A percentile compares a stretch with the other conserved stretches of the same genome.
These are phyloP conservation scores for Blastobotrys elegans DNA, from an alignment of 1,139 yeast species.

Conservation along the genomic window DNA sequence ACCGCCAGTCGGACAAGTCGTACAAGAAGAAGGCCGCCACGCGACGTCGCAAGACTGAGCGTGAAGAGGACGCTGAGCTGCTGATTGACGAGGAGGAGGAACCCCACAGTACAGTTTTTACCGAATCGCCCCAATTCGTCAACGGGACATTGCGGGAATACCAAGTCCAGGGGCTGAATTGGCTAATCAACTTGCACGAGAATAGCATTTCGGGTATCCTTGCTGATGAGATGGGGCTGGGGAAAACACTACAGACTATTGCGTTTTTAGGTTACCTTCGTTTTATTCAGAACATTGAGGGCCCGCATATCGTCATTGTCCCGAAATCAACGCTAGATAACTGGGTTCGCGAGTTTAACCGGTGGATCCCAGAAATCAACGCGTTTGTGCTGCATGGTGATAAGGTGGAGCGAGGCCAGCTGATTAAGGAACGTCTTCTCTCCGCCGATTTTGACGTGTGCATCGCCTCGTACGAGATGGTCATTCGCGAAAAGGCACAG, in stretches of 20 bases:
- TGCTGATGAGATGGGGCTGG: slow-evolving; percentile 98
- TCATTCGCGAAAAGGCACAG: slow-evolving; percentile 78
- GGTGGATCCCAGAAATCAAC: slow-evolving; percentile 96
- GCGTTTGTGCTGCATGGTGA: slow-evolving; percentile 83
- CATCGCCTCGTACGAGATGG: slow-evolving; percentile 88
- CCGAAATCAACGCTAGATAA: slow-evolving; percentile 95
- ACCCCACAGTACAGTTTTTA: slow-evolving; percentile 50
- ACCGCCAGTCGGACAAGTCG: slow-evolving; percentile 30
- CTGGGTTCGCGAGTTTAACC: slow-evolving; percentile 90
- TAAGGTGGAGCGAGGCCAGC: slow-evolving; percentile 63
- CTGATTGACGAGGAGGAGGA: slow-evolving; percentile 60
- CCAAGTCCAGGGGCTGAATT: slow-evolving; percentile 89
- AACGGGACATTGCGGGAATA: slow-evolving; percentile 40
- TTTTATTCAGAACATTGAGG: slow-evolving; percentile 67
- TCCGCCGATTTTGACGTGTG: slow-evolving; percentile 85
- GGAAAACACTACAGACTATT: slow-evolving; percentile 91
- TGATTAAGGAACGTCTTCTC: slow-evolving; percentile 56
- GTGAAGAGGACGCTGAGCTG: slow-evolving; percentile 91
- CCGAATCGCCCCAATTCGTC: slow-evolving; percentile 72
- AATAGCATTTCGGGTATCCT: slow-evolving; percentile 84
- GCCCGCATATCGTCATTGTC: slow-evolving; percentile 88
- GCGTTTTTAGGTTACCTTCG: slow-evolving; percentile 86
- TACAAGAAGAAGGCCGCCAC: slow-evolving; percentile 25
- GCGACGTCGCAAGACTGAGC: slow-evolving; percentile 37
- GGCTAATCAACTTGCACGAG: slow-evolving; percentile 80